These are phyloP conservation scores for Aristolochia californica DNA, from an alignment of 164 flowering plant species.

Conservation along the genomic window DNA sequence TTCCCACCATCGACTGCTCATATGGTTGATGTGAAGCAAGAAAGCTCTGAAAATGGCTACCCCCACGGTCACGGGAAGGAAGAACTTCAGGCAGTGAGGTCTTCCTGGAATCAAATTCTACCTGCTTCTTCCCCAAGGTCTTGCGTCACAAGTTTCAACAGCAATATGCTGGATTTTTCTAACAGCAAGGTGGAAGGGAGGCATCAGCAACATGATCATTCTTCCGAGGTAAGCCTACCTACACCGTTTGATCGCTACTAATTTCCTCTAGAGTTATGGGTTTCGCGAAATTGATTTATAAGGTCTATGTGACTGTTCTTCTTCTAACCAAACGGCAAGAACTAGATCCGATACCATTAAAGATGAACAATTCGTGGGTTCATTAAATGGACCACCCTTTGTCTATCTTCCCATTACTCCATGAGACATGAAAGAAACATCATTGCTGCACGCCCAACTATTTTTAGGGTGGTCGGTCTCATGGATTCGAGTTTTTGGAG, in stretches of 20 bases:
- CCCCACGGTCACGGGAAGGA: constrained; percentile 25
- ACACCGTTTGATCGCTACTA: too few relatives aligned
- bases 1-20: constrained; percentile 23
- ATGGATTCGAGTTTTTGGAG: neutral
- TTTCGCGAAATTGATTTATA: too few relatives aligned
- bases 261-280: too few relatives aligned
- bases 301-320: too few relatives aligned
- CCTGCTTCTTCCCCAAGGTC: constrained; percentile 59
- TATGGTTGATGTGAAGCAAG: constrained; percentile 49
- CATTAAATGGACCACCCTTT: too few relatives aligned
- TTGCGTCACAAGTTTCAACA: constrained; percentile 53
- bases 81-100: constrained; percentile 35
- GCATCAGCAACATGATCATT: constrained; percentile 8
- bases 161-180: constrained; percentile 67
- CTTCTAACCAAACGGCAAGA: too few relatives aligned
- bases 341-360: too few relatives aligned
- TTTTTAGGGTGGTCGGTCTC: neutral
- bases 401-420: too few relatives aligned
- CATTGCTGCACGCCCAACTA: too few relatives aligned
- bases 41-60: constrained; percentile 24
- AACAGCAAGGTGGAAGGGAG: constrained; percentile 18
- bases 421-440: too few relatives aligned
- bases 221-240: constrained; percentile 13
- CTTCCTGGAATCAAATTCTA: constrained; percentile 36
- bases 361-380: too few relatives aligned